These are phyloP conservation scores for Coelastrella sp. DNA, from an alignment of 139 green algal genomes.

Conservation along the genomic window DNA sequence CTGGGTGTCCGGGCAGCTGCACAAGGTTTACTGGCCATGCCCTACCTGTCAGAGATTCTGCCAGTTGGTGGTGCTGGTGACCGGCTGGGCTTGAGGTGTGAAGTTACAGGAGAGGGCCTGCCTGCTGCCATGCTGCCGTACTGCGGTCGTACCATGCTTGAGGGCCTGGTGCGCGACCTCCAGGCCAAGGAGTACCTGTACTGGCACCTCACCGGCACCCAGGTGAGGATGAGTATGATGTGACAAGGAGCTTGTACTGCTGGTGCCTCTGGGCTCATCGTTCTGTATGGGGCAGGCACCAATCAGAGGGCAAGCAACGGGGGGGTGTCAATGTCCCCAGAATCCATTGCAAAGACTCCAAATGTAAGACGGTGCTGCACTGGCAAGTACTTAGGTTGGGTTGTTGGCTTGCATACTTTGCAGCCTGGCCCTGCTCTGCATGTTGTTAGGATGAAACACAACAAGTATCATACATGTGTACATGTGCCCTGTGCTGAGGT, in stretches of 20 bases:
- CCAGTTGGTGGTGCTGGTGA: conserved; percentile 93
- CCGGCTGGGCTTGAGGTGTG: conserved; percentile 88
- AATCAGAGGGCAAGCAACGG: too few species aligned
- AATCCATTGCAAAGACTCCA: too few species aligned
- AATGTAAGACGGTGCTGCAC: too few species aligned
- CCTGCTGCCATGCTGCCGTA: conserved; percentile 96
- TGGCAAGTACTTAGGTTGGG: too few species aligned
- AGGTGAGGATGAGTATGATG: conserved; percentile 49
- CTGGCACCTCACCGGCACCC: conserved; percentile 86
- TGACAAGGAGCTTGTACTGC: too few species aligned
- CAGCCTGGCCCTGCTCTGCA: not conserved
- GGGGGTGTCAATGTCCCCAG: too few species aligned
- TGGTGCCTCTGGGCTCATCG: too few species aligned
- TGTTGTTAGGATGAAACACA: not conserved
- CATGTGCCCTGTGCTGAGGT: not conserved
- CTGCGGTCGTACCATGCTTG: conserved; percentile 91
- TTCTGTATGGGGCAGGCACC: too few species aligned
- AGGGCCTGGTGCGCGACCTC: conserved; percentile 92
- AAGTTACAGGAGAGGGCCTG: conserved; percentile 89
- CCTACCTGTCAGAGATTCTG: conserved; percentile 93
- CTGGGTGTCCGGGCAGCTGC: conserved; percentile 54
- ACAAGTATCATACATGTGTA: not conserved
- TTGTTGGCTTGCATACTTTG: not conserved
- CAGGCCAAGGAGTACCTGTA: conserved; percentile 96
- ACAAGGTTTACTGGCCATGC: conserved; percentile 80